These are phyloP conservation scores for Phoma sp. DNA, from an alignment of 2,329 filamentous ascomycete species.

Conservation along the genomic window DNA sequence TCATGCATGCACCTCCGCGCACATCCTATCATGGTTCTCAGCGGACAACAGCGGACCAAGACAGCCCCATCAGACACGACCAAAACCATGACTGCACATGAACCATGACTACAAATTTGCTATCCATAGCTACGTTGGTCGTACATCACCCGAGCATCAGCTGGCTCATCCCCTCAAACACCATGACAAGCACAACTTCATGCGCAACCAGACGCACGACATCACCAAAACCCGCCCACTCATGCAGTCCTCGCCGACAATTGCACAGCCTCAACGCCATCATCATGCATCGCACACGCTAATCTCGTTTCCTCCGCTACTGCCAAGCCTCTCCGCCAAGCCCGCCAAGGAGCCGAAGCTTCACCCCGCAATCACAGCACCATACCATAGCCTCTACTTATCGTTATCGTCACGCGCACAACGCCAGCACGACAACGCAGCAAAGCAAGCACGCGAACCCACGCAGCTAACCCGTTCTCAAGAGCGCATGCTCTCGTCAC, in stretches of 20 bases:
- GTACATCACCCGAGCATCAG: conserved; percentile 14
- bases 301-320: conserved; percentile 26
- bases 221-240: conserved; percentile 6
- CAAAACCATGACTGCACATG: neutral
- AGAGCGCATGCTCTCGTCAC: neutral
- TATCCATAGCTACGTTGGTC: conserved; percentile 1
- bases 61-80: no score
- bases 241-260: conserved; percentile 24
- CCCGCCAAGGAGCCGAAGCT: neutral
- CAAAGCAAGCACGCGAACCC: conserved; percentile 3
- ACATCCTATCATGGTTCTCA: conserved; percentile 12
- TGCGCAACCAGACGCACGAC: conserved; percentile 12
- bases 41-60: conserved; percentile 11
- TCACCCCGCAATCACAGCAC: conserved; percentile 13
- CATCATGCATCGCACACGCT: conserved; percentile 33
- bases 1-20: conserved; percentile 27
- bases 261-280: conserved; percentile 45
- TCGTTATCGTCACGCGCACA: neutral
- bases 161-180: conserved; percentile 10
- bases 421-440: conserved; percentile 8
- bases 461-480: no score
- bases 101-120: neutral
- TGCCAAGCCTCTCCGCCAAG: conserved; percentile 8
- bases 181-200: conserved; percentile 3
- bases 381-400: neutral